Evolutionary conservation across 2,329 filamentous ascomycete genomes (phyloP), one percentile per base, ranked within the genome.

Genomic region (Pseudonectria foliicola): DNA sequence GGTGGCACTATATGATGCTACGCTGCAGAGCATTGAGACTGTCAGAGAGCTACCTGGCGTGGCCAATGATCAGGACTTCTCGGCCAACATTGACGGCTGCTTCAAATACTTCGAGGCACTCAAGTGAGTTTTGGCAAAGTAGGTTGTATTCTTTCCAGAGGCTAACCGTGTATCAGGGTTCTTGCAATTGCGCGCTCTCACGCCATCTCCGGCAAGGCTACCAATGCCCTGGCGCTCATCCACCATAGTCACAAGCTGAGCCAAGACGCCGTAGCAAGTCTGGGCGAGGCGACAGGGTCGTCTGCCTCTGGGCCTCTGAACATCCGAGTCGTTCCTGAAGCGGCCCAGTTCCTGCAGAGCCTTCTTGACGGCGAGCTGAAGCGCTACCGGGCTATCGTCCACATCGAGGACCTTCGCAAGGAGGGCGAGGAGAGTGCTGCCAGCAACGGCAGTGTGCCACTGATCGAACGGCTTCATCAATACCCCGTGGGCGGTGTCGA

Each of bases 1-100:
- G 50, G 79, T 85, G 11, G 89, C 90, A 3, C 70, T 98, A 2
- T 96, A 95, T 56, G 88, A 95, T 56, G 86, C 87, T 15, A 93
- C 83, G 7, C 64, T 95, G 15, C 86, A 95, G 61, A 95, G 87
- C 60, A 70, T 98, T 40, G 85, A 95, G 46, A 86, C 88, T 4
- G 80, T 95, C 57, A 86, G 84, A 50, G 87, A 95, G 40, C 71
- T 98, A 11, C 84, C 88, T 3, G 92, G 92, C 60, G 85, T 95
- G 13, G 87, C 87, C 25, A 83, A 87, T 27, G 92, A 98, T 52
- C 73, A 78, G 27, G 69, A 66, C 12, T 84, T 98, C 45, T 70
- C 88, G 4, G 65, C 73, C 29, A 86, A 92, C 57, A 67, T 98
- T n/a, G 77, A 85, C 37, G 78, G 78, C 24, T 90, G 86, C 48